phyloP scores from a whole-genome alignment of 345 rosid genomes.

The Schrenkiella parvula region DNA sequence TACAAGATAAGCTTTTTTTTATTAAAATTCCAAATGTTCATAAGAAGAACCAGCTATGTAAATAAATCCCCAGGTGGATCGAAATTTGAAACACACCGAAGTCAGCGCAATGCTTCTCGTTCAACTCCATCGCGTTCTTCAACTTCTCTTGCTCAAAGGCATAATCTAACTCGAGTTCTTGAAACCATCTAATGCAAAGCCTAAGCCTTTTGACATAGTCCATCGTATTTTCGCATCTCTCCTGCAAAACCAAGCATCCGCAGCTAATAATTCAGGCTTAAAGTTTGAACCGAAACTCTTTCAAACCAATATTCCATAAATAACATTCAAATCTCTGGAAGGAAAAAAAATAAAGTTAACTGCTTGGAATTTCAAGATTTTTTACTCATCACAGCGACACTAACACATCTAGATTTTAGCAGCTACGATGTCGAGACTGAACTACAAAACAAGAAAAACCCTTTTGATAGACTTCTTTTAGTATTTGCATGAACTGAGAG shows the following conservation, averaged over 20 bases:
- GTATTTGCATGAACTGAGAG: constrained; percentile 17
- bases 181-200: constrained; percentile 94
- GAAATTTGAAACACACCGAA: constrained; percentile 46
- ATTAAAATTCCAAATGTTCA: background rate
- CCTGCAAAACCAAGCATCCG: constrained; percentile 40
- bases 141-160: constrained; percentile 80
- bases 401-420: background rate
- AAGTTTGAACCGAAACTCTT: background rate
- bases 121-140: constrained; percentile 58
- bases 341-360: background rate
- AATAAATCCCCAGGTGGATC: background rate
- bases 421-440: background rate
- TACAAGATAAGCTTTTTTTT: background rate
- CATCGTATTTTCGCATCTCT: constrained; percentile 87
- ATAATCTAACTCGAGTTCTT: constrained; percentile 82
- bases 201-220: constrained; percentile 87
- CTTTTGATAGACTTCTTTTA: background rate
- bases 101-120: constrained; percentile 67
- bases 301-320: background rate
- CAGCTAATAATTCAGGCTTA: background rate
- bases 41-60: background rate
- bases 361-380: background rate
- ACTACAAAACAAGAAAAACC: background rate
- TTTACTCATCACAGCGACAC: background rate
- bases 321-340: background rate